These are phyloP conservation scores for Cokeromyces recurvatus DNA, from an alignment of 371 early-diverging fungal species.

Conservation along the genomic window DNA sequence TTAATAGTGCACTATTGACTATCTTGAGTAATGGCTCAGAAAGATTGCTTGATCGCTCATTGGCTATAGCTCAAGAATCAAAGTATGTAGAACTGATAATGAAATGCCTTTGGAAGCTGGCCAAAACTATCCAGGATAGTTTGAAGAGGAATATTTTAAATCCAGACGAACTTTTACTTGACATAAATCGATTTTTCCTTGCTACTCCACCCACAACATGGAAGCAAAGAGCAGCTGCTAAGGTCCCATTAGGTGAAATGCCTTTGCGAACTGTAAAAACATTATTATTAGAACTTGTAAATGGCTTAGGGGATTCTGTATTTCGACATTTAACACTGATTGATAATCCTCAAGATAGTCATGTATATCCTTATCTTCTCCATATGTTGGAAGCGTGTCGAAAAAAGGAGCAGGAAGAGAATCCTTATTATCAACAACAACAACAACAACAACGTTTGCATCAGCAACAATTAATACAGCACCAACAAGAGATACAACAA, in stretches of 20 bases:
- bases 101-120: slow-evolving; percentile 95
- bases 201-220: slow-evolving; percentile 79
- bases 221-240: slow-evolving; percentile 74
- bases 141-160: slow-evolving; percentile 47
- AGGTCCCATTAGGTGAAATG: slow-evolving; percentile 81
- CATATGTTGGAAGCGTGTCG: slow-evolving; percentile 66
- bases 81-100: slow-evolving; percentile 87
- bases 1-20: slow-evolving; percentile 48
- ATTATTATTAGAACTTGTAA: slow-evolving; percentile 73
- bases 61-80: slow-evolving; percentile 49
- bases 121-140: slow-evolving; percentile 75
- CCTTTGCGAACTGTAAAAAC: slow-evolving; percentile 94
- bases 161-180: slow-evolving; percentile 61
- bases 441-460: slow-evolving; percentile 18
- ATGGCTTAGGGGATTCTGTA: slow-evolving; percentile 59
- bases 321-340: slow-evolving; percentile 61
- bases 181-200: slow-evolving; percentile 79
- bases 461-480: slow-evolving; percentile 5
- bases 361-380: slow-evolving; percentile 63
- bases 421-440: slow-evolving; percentile 15
- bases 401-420: slow-evolving; percentile 42
- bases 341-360: slow-evolving; percentile 56
- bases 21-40: slow-evolving; percentile 49
- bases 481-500: too few species aligned
- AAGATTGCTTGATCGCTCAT: slow-evolving; percentile 46